Base-by-base conservation (phyloP, 2,329 filamentous ascomycete species). In the Cyanodermella asteris region DNA sequence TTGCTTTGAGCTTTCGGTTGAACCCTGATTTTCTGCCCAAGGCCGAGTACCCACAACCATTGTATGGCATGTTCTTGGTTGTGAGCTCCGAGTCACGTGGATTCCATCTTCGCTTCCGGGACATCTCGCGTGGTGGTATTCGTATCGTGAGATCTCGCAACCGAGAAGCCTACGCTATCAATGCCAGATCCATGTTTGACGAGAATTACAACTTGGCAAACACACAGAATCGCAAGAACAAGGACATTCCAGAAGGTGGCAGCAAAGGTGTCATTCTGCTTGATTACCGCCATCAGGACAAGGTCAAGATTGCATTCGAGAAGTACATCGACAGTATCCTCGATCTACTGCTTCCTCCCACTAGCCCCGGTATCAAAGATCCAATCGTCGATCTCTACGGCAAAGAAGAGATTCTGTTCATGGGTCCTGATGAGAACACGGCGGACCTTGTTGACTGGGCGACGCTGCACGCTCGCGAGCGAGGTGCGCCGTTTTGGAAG, bases 311-410 rank as follows among this genome's bases (percentile, higher is more conserved):
- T 33, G 84, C 87, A 2, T 97, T 97, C 40, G 84, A 97, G 57
- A 97, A 97, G 60, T 97, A 97, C 55, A 97, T 97, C 42, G 87
- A 97, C 56, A 91, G 80, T 46, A 93, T 97, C 41, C 63, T 97
- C 45, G 87, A 97, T 50, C 68, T 97, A 34, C 67, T 97, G 18
- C 62, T 97, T 23, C 80, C 78, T 7, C 80, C 87, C 1, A 64
- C 69, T 39, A 91, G 81, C 29, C 87, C 87, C 7, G 87, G 87
- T 35, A 97, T 97, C 63, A 97, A 97, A 61, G 91, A 97, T 43
- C 87, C 87, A 1, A 82, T 97, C 32, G 84, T 97, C 30, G 87
- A 97, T 48, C 58, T 93, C 15, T 76, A 94, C 47, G 78, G 80
- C 38, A 87, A 91, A 55, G 63, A 91, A 45, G 87, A 97, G 51